Conservation (phyloP, 805 yeast genomes). For the Candida odintsovae region DNA sequence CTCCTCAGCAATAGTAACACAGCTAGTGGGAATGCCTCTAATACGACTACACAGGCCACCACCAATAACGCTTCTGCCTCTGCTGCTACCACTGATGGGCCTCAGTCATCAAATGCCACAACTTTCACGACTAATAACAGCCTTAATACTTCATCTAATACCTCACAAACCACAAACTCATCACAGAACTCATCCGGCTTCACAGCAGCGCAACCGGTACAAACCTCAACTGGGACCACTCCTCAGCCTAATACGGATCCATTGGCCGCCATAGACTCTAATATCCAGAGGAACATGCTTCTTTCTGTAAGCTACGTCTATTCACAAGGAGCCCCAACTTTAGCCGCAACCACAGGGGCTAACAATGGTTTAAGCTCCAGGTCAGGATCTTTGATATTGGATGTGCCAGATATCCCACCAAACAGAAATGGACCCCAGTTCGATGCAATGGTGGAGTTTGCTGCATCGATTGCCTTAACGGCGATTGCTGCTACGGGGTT, state of each 20-base stretch:
- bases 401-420: slow-evolving; percentile 60
- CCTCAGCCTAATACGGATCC: not conserved
- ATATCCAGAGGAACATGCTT: slow-evolving; percentile 28
- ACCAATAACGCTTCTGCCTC: not conserved
- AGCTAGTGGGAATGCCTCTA: not conserved
- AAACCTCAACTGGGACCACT: not conserved
- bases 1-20: slow-evolving; percentile 1
- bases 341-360: not conserved
- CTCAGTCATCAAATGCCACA: not conserved
- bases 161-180: not conserved
- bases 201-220: not conserved
- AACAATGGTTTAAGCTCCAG: slow-evolving; percentile 15
- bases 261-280: not conserved
- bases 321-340: slow-evolving; percentile 9
- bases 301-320: slow-evolving; percentile 35
- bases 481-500: slow-evolving; percentile 46
- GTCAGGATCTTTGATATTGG: slow-evolving; percentile 55
- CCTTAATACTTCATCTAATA: not conserved
- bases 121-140: not conserved
- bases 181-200: not conserved
- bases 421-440: slow-evolving; percentile 52
- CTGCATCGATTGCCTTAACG: slow-evolving; percentile 64
- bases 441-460: slow-evolving; percentile 56
- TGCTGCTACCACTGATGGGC: not conserved
- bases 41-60: not conserved